These are phyloP conservation scores for Mortierella sp. DNA, from an alignment of 371 early-diverging fungal genomes.

Conservation along the genomic window DNA sequence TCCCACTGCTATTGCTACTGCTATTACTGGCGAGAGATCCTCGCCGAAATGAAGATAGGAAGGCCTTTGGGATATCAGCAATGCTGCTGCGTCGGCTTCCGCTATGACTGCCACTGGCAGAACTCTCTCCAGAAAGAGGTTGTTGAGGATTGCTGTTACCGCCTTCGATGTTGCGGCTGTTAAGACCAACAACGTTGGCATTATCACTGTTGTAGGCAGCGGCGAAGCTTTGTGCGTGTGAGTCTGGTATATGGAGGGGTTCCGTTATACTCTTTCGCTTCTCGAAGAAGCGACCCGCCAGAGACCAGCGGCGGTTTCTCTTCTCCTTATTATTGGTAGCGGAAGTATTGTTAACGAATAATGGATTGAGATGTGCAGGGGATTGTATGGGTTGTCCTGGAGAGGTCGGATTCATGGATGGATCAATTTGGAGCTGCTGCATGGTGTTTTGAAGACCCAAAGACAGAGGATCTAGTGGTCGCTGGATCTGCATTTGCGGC, in stretches of 20 bases:
- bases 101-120: neutral
- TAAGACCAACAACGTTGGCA: neutral
- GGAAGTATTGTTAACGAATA: neutral
- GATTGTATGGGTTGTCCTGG: neutral
- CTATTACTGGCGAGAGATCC: conserved; percentile 7
- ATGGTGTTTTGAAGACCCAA: neutral
- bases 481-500: neutral
- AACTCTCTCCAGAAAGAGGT: neutral
- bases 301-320: conserved; percentile 31
- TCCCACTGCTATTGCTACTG: neutral
- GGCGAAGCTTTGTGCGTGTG: neutral
- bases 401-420: neutral
- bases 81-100: conserved; percentile 24
- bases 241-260: conserved; percentile 12
- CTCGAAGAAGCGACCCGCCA: conserved; percentile 36
- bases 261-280: conserved; percentile 17
- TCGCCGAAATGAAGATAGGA: conserved; percentile 35
- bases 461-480: neutral
- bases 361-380: neutral
- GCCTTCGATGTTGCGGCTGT: neutral
- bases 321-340: conserved; percentile 14
- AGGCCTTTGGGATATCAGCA: conserved; percentile 36
- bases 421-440: neutral
- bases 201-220: neutral
- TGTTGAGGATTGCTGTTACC: neutral